Conservation (phyloP, 768 basidiomycete genomes). For the Phylloporus arenicola region DNA sequence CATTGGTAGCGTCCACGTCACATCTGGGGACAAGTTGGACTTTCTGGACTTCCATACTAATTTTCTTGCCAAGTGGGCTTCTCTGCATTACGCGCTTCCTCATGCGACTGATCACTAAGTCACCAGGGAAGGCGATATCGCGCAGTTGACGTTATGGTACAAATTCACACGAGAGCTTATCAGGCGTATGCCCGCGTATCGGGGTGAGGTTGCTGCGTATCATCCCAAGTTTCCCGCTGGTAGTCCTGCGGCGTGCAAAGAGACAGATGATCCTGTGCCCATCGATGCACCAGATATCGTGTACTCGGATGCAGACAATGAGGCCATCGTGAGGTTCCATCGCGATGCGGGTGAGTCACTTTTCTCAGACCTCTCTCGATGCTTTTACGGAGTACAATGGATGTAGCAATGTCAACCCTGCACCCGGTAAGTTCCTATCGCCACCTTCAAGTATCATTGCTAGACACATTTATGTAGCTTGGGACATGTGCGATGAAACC, state of each 20-base stretch:
- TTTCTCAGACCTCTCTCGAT: no score
- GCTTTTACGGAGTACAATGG: background rate
- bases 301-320: slow-evolving; percentile 33
- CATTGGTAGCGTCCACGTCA: slow-evolving; percentile 45
- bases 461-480: slow-evolving; percentile 30
- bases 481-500: slow-evolving; percentile 71
- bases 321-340: slow-evolving; percentile 26
- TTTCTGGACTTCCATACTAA: slow-evolving; percentile 42
- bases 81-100: background rate
- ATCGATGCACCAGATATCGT: slow-evolving; percentile 27
- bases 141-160: slow-evolving; percentile 45
- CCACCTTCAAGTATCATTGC: background rate
- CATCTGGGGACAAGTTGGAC: slow-evolving; percentile 35
- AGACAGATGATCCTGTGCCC: slow-evolving; percentile 15
- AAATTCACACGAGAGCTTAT: slow-evolving; percentile 51
- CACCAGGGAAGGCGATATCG: slow-evolving; percentile 34
- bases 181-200: slow-evolving; percentile 43
- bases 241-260: slow-evolving; percentile 25
- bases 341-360: slow-evolving; percentile 14
- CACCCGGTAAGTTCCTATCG: slow-evolving; percentile 12
- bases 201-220: slow-evolving; percentile 12
- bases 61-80: slow-evolving; percentile 39
- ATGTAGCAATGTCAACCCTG: slow-evolving; percentile 5
- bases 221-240: slow-evolving; percentile 29
- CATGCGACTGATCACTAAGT: background rate